Percentiles rank a stretch among this genome's conserved stretches.
phyloP scores from a whole-genome alignment of 495 filamentous ascomycete genomes.

The Aspergillus panamensis region DNA sequence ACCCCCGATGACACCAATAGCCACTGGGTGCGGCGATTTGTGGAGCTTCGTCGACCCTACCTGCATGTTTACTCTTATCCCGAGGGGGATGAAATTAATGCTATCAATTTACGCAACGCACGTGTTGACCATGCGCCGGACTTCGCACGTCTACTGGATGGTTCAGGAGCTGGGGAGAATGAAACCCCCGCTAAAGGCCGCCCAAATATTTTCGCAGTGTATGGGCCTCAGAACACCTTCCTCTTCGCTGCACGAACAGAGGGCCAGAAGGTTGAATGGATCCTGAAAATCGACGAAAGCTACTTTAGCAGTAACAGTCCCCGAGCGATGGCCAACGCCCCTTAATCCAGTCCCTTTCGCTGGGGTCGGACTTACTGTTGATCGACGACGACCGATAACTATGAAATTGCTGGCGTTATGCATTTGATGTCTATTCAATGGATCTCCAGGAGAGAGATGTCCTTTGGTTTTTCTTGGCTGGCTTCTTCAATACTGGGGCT shows the following conservation, averaged over 20 bases:
- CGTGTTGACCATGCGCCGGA: slow-evolving; percentile 86
- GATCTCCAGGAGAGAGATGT: not conserved
- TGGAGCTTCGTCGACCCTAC: slow-evolving; percentile 89
- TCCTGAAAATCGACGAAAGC: slow-evolving; percentile 68
- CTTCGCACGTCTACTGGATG: slow-evolving; percentile 71
- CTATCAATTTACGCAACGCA: slow-evolving; percentile 79
- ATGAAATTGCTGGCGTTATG: slow-evolving; percentile 4
- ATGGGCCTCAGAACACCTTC: slow-evolving; percentile 89
- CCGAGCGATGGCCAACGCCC: slow-evolving; percentile 26
- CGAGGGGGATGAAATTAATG: slow-evolving; percentile 84
- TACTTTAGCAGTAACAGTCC: slow-evolving; percentile 47
- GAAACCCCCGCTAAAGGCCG: slow-evolving; percentile 48
- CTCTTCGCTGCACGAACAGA: slow-evolving; percentile 86
- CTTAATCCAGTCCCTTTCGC: slow-evolving; percentile 1
- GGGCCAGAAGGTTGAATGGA: slow-evolving; percentile 91
- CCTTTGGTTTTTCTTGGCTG: not conserved
- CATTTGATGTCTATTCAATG: slow-evolving; percentile 6
- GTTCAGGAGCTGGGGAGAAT: slow-evolving; percentile 32
- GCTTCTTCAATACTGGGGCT: not conserved
- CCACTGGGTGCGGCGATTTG: slow-evolving; percentile 85
- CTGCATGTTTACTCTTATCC: slow-evolving; percentile 80
- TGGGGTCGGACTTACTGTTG: slow-evolving; percentile 1
- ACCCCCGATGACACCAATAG: slow-evolving; percentile 67
- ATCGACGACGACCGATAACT: slow-evolving; percentile 4
- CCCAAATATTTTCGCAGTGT: slow-evolving; percentile 85